A percentile compares a stretch with the other conserved stretches of the same genome.
These are phyloP conservation scores for Eimeria acervulina DNA, from an alignment of 169 alveolate genomes.

Conservation along the genomic window DNA sequence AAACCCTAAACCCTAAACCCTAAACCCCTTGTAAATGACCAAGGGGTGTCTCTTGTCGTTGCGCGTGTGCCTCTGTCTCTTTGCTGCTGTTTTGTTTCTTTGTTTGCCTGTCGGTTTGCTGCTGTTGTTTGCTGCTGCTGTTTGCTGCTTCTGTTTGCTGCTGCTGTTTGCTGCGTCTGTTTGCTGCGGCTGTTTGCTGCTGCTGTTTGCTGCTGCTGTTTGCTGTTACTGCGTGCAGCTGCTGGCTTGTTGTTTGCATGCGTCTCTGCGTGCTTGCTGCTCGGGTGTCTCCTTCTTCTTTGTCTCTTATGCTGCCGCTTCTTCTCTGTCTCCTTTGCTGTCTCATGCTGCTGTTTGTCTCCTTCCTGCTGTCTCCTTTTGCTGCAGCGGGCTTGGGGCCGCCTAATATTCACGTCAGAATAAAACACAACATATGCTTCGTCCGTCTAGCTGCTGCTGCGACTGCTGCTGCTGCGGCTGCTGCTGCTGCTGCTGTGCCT, in stretches of 20 bases:
- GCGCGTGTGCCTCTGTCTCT: neutral
- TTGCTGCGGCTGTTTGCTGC: neutral
- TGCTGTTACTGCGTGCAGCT: neutral
- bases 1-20: too few relatives aligned
- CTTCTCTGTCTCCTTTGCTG: neutral
- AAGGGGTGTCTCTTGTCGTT: too few relatives aligned
- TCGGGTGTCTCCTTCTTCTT: conserved; percentile 7
- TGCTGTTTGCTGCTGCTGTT: neutral
- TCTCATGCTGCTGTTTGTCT: neutral
- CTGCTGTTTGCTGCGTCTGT: neutral
- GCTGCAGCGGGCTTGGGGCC: conserved; percentile 8
- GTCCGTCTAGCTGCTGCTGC: conserved; percentile 19
- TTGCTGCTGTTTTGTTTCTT: neutral
- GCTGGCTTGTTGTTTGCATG: neutral
- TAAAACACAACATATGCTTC: conserved; percentile 22
- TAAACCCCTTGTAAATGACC: too few relatives aligned
- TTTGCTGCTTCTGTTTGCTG: neutral
- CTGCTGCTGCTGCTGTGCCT: neutral
- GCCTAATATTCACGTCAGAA: neutral
- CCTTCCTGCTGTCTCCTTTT: neutral
- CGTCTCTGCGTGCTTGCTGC: neutral
- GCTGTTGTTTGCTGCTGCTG: too few relatives aligned
- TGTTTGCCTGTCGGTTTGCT: neutral
- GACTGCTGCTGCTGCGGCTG: neutral
- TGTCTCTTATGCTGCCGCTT: too few relatives aligned